Conservation (phyloP, 768 basidiomycete species). For the Nevesoporus exiguus region DNA sequence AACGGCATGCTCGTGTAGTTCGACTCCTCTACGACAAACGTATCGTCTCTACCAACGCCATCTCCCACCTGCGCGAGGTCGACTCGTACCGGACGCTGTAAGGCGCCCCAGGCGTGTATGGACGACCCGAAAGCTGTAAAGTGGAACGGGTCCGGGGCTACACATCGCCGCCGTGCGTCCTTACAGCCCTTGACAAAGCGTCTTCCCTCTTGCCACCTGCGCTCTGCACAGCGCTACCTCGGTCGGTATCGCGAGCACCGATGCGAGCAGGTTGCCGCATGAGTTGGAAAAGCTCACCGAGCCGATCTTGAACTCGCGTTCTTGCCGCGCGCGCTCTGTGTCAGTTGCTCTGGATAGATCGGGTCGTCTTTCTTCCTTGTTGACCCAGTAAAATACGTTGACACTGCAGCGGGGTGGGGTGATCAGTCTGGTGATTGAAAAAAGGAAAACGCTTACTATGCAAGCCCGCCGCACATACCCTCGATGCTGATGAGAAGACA, state of each 20-base stretch:
- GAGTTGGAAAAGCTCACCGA: slow-evolving; percentile 86
- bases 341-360: slow-evolving; percentile 45
- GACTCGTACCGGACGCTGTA: neutral
- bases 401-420: slow-evolving; percentile 67
- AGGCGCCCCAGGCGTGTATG: too few relatives aligned
- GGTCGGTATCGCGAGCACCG: slow-evolving; percentile 39
- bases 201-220: slow-evolving; percentile 68
- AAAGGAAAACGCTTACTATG: slow-evolving; percentile 58
- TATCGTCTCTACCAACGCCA: too few relatives aligned
- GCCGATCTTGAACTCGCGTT: slow-evolving; percentile 87
- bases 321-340: slow-evolving; percentile 62
- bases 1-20: too few relatives aligned
- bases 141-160: too few relatives aligned
- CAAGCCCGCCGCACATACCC: slow-evolving; percentile 89
- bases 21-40: too few relatives aligned
- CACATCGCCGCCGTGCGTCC: too few relatives aligned
- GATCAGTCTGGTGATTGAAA: neutral
- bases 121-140: too few relatives aligned
- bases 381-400: slow-evolving; percentile 81
- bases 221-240: slow-evolving; percentile 74
- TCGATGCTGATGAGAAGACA: slow-evolving; percentile 82
- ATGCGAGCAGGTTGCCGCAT: slow-evolving; percentile 54
- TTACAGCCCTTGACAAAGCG: slow-evolving; percentile 65
- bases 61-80: too few relatives aligned
- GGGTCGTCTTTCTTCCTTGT: slow-evolving; percentile 66